Conservation (phyloP, 768 basidiomycete species). For the Mycena alexandri region DNA sequence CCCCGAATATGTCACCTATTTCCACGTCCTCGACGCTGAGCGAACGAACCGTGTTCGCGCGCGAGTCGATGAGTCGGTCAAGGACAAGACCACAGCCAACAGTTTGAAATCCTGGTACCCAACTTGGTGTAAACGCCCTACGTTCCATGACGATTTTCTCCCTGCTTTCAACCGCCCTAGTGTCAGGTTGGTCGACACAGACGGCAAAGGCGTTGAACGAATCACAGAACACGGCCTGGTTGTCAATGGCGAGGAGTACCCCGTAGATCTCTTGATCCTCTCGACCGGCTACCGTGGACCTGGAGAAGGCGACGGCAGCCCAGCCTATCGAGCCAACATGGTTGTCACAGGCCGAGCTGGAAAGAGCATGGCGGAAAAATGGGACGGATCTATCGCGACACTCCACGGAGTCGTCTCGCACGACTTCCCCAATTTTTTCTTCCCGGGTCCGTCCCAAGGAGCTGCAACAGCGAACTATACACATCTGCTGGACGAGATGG, state of each 20-base stretch:
- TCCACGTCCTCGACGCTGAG: constrained; percentile 20
- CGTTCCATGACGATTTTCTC: constrained; percentile 40
- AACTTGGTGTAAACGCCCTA: constrained; percentile 38
- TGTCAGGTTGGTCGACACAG: constrained; percentile 38
- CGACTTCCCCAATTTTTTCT: constrained; percentile 38
- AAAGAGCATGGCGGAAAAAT: constrained; percentile 27
- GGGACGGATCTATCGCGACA: constrained; percentile 23
- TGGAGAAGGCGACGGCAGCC: constrained; percentile 1
- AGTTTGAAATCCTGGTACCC: constrained; percentile 37
- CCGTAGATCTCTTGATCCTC: constrained; percentile 30
- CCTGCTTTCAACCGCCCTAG: constrained; percentile 35
- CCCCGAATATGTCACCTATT: constrained; percentile 6
- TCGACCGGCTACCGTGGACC: constrained; percentile 24
- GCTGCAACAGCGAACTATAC: constrained; percentile 28
- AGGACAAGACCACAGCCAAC: constrained; percentile 27
- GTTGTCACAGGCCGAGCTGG: constrained; percentile 20
- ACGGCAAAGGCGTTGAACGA: constrained; percentile 31
- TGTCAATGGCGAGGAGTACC: constrained; percentile 24
- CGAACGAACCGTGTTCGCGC: constrained; percentile 19
- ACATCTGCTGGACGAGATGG: no score
- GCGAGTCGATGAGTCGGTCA: constrained; percentile 22
- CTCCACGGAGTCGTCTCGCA: constrained; percentile 33
- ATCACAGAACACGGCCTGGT: constrained; percentile 14
- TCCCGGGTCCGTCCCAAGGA: constrained; percentile 16
- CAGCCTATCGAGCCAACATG: not conserved